phyloP scores from a whole-genome alignment of 2,329 filamentous ascomycete species.

The Phoma sp. region DNA sequence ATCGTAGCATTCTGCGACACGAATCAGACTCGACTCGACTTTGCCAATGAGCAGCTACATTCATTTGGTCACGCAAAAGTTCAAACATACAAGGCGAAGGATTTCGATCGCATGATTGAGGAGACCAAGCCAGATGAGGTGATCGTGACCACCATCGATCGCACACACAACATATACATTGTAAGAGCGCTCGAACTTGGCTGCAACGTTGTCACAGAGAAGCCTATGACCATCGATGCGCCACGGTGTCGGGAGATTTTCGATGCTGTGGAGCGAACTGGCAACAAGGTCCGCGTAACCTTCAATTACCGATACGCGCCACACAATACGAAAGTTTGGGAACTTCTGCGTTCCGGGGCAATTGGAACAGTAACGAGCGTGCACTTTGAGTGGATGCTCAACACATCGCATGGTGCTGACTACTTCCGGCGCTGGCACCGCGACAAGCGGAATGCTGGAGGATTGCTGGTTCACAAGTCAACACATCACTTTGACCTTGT shows the following conservation, averaged over 20 bases:
- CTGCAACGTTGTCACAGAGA: slow-evolving; percentile 67
- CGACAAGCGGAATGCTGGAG: slow-evolving; percentile 65
- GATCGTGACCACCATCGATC: slow-evolving; percentile 69
- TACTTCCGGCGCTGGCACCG: slow-evolving; percentile 70
- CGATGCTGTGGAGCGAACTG: slow-evolving; percentile 59
- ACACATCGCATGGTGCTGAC: slow-evolving; percentile 67
- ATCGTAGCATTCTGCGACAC: slow-evolving; percentile 66
- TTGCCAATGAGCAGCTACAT: slow-evolving; percentile 59
- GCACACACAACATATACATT: slow-evolving; percentile 67
- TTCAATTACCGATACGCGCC: slow-evolving; percentile 72
- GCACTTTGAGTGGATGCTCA: slow-evolving; percentile 70
- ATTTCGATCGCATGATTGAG: slow-evolving; percentile 65
- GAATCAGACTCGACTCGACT: slow-evolving; percentile 65
- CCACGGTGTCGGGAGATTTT: slow-evolving; percentile 62
- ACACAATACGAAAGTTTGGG: slow-evolving; percentile 67
- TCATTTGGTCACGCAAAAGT: slow-evolving; percentile 56
- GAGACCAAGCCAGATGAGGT: slow-evolving; percentile 66
- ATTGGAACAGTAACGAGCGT: slow-evolving; percentile 64
- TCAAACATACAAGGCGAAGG: slow-evolving; percentile 60
- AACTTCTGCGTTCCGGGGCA: slow-evolving; percentile 60
- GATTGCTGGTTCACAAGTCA: slow-evolving; percentile 66
- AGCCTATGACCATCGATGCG: slow-evolving; percentile 69
- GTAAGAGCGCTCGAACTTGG: slow-evolving; percentile 65
- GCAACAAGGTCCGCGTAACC: slow-evolving; percentile 60
- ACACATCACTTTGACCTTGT: slow-evolving; percentile 70